These are phyloP conservation scores for Neurospora hispaniola DNA, from an alignment of 495 filamentous ascomycete species.

Conservation along the genomic window DNA sequence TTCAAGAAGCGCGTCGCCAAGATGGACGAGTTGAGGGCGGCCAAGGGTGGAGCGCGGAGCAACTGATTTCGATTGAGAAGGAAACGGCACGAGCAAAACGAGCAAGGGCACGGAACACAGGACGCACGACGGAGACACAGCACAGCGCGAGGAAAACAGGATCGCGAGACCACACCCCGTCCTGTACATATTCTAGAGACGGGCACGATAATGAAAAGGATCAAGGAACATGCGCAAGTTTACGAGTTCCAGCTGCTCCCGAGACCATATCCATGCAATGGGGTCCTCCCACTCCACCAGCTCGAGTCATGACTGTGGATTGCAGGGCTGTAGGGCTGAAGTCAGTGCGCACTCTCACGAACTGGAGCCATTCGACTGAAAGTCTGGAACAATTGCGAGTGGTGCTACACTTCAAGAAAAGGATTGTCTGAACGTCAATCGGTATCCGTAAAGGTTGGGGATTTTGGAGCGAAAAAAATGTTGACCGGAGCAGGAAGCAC, in stretches of 20 bases:
- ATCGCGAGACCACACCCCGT: background rate
- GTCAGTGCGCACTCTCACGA: background rate
- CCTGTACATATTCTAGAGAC: background rate
- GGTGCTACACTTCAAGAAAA: background rate
- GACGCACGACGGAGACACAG: background rate
- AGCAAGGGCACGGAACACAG: background rate
- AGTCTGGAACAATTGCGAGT: background rate
- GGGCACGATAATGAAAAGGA: background rate
- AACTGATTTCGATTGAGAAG: constrained; percentile 44
- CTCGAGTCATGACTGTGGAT: background rate
- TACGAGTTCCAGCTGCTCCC: background rate
- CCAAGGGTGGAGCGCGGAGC: constrained; percentile 78
- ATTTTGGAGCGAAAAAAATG: background rate
- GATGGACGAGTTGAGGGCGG: constrained; percentile 90
- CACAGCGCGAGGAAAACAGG: background rate
- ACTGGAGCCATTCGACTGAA: background rate
- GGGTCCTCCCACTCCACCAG: background rate
- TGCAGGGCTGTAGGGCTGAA: background rate
- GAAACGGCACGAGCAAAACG: background rate
- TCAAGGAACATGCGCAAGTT: background rate
- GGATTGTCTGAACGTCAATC: background rate
- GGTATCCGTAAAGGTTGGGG: background rate
- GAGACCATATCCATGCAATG: background rate
- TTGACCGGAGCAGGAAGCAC: background rate
- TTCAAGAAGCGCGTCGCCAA: constrained; percentile 97